Base-by-base conservation (phyloP, 2,329 filamentous ascomycete genomes). In the Sporothrix pseudoabietina region DNA sequence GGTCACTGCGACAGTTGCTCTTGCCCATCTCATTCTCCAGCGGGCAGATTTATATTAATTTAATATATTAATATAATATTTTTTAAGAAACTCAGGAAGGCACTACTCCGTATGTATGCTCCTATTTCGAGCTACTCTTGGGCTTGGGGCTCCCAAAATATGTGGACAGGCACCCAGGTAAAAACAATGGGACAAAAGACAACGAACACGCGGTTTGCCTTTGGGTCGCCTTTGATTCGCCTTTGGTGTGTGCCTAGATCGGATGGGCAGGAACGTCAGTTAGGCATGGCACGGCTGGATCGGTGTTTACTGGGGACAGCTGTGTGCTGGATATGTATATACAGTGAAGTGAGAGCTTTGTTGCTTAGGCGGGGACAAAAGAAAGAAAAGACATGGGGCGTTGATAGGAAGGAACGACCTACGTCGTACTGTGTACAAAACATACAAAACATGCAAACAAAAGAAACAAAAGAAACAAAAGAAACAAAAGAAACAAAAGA, bases 321-420 rank as follows among this genome's bases (percentile, higher is more conserved):
- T 16, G 8, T 14, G 54, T 30, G 26, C 52, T n/a, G 10, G 12
- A 12, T 30, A 35, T 63, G 54, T 30, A 35, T 63, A 5, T 41
- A 49, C 47, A 49, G 52, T 55, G 4, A 8, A n/a, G 9, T 14
- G 26, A 6, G 9, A 35, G 12, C 26, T 26, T 68, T 26, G 63
- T 30, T 49, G 63, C 63, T 68, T 30, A 68, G 63, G 63, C 39
- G 63, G 35, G 44, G 41, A 69, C 65, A 69, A 69, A 69, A 44
- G 19, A 52, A 32, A 30, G 65, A 49, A n/a, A n/a, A 19, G 41
- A 49, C 61, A 32, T 63, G 35, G 1, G 39, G 41, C 63, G 22
- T 49, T 49, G 19, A 69, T 26, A 30, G 19, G 66, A 54, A 69
- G 19, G 66, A 41, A 41, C 30, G 8, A 22, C 26, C 22, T 14